These are phyloP conservation scores for Malassezia sp. DNA, from an alignment of 1,284 basidiomycete species.

Conservation along the genomic window DNA sequence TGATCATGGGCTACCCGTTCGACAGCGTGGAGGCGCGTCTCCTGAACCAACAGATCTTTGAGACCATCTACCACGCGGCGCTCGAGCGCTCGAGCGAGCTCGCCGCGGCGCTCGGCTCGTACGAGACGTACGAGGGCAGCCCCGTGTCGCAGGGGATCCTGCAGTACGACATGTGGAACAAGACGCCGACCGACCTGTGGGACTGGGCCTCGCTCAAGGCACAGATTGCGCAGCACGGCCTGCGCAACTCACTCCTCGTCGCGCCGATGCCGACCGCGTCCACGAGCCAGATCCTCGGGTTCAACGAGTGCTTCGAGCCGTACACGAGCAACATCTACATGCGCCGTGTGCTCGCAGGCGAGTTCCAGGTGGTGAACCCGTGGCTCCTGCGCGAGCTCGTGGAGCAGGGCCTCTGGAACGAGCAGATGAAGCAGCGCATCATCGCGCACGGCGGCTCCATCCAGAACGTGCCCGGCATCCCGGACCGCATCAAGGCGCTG, in stretches of 20 bases:
- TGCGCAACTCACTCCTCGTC: slow-evolving; percentile 85
- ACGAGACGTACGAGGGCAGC: slow-evolving; percentile 82
- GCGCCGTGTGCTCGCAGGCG: slow-evolving; percentile 94
- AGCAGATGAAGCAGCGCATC: slow-evolving; percentile 98
- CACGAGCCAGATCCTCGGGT: slow-evolving; percentile 93
- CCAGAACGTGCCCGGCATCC: slow-evolving; percentile 52
- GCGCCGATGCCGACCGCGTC: slow-evolving; percentile 99
- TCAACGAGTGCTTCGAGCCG: slow-evolving; percentile 97
- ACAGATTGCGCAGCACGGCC: slow-evolving; percentile 72
- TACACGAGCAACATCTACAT: slow-evolving; percentile 98
- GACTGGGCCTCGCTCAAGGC: slow-evolving; percentile 83
- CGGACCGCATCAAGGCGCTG: slow-evolving; percentile 58
- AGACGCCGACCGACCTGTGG: slow-evolving; percentile 85
- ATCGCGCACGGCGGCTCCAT: slow-evolving; percentile 91
- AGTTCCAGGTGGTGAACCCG: slow-evolving; percentile 98
- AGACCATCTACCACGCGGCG: slow-evolving; percentile 96
- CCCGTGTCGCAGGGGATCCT: slow-evolving; percentile 78
- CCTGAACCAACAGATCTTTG: slow-evolving; percentile 92
- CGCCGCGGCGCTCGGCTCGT: slow-evolving; percentile 68
- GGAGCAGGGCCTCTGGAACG: slow-evolving; percentile 88
- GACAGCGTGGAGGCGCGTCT: slow-evolving; percentile 76
- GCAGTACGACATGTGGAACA: slow-evolving; percentile 91
- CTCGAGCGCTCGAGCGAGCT: slow-evolving; percentile 85
- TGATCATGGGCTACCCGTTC: slow-evolving; percentile 91
- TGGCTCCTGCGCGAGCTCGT: slow-evolving; percentile 96